Evolutionary conservation across 768 basidiomycete species (phyloP).

Genomic region (Mycena haematopus): DNA sequence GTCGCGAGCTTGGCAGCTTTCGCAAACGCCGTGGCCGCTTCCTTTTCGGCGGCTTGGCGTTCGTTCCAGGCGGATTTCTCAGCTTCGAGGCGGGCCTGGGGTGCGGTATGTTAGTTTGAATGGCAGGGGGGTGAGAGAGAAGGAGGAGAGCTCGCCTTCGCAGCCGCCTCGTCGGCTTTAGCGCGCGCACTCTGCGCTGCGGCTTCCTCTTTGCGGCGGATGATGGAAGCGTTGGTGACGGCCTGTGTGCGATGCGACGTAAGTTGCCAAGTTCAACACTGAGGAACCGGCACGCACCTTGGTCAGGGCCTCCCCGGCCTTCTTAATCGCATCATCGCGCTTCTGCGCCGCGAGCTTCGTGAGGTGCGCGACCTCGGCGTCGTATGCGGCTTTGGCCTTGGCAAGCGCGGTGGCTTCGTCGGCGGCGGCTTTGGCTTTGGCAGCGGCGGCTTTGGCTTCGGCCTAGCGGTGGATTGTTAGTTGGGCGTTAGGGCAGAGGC

Average conservation of each 20-base stretch:
- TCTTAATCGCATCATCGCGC: constrained; percentile 23
- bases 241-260: neutral
- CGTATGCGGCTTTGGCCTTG: constrained; percentile 19
- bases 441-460: constrained; percentile 19
- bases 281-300: constrained; percentile 5
- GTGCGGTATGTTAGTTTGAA: no score
- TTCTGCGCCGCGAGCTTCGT: constrained; percentile 25
- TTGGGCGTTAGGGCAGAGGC: neutral
- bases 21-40: neutral
- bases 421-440: constrained; percentile 21
- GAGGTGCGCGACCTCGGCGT: constrained; percentile 20
- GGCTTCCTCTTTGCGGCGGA: constrained; percentile 22
- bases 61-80: constrained; percentile 23
- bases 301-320: constrained; percentile 16
- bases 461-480: neutral
- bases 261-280: neutral
- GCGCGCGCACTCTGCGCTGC: constrained; percentile 13
- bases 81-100: constrained; percentile 7
- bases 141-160: neutral
- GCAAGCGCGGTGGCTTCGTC: constrained; percentile 15
- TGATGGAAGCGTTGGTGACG: constrained; percentile 20
- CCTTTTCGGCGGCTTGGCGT: neutral
- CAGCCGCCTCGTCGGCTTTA: constrained; percentile 19
- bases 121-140: no score
- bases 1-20: neutral